Conservation (phyloP, 2,329 filamentous ascomycete genomes). For the Cladosporium halotolerans region DNA sequence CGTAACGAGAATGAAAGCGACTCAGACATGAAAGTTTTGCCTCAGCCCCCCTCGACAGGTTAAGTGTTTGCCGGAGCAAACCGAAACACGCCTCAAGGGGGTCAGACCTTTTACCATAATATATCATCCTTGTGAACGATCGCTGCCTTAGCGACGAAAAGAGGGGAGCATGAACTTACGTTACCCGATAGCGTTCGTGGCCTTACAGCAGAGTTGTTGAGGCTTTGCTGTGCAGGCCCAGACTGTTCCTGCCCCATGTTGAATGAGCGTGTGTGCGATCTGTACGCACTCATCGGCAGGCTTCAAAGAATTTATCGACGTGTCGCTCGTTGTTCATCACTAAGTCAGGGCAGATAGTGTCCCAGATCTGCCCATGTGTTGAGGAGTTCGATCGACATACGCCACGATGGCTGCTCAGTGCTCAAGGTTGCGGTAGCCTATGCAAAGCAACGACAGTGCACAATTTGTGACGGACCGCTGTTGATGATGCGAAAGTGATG, state of each 20-base stretch:
- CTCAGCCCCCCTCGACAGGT: constrained; percentile 21
- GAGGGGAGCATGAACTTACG: constrained; percentile 1
- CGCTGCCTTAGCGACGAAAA: neutral
- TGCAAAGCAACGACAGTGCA: too few relatives aligned
- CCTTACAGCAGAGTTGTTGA: constrained; percentile 1
- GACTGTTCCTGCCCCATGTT: constrained; percentile 5
- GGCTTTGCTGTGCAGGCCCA: neutral
- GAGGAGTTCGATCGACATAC: too few relatives aligned
- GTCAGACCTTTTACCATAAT: constrained; percentile 61
- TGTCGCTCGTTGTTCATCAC: too few relatives aligned
- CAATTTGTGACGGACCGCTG: too few relatives aligned
- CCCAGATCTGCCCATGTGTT: too few relatives aligned
- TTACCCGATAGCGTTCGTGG: neutral
- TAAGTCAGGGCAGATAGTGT: too few relatives aligned
- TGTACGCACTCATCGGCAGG: neutral
- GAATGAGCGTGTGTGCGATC: neutral
- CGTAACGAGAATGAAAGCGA: too few relatives aligned
- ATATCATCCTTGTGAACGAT: constrained; percentile 43
- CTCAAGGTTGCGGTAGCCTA: too few relatives aligned
- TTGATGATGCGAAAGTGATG: too few relatives aligned
- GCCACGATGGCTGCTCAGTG: too few relatives aligned
- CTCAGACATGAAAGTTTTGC: constrained; percentile 11
- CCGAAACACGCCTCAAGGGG: constrained; percentile 42
- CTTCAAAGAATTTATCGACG: too few relatives aligned
- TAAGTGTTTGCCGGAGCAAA: constrained; percentile 15